phyloP scores from a whole-genome alignment of 225 moss, liverwort and hornwort genomes.

The Lunularia cruciata region DNA sequence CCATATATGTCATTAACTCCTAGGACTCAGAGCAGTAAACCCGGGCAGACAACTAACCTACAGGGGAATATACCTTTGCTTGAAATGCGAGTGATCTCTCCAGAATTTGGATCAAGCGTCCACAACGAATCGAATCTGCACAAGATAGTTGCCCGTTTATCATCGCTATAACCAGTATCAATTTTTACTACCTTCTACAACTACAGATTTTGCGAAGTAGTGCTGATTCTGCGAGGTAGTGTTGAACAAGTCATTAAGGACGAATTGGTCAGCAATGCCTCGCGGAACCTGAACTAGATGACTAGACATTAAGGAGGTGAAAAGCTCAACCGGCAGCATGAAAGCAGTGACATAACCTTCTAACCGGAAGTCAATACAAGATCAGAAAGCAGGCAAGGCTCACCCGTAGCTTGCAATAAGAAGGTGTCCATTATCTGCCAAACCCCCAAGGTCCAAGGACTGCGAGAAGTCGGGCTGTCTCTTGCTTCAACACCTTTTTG shows the following conservation, averaged over 20 bases:
- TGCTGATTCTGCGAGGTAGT: too few species aligned
- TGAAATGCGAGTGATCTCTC: slow-evolving; percentile 38
- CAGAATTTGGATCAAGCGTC: slow-evolving; percentile 45
- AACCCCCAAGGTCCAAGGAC: slow-evolving; percentile 67
- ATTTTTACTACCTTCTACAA: too few species aligned
- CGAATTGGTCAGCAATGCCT: too few species aligned
- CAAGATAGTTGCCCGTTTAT: not conserved
- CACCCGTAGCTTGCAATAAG: slow-evolving; percentile 64
- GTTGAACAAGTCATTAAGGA: too few species aligned
- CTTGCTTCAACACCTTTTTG: slow-evolving; percentile 22
- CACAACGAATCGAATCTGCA: slow-evolving; percentile 66
- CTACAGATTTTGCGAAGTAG: too few species aligned
- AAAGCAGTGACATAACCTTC: too few species aligned
- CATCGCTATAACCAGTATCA: too few species aligned
- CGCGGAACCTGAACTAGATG: too few species aligned
- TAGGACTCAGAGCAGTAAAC: too few species aligned
- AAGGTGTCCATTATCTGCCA: slow-evolving; percentile 43
- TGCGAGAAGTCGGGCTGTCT: slow-evolving; percentile 21
- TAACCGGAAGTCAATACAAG: too few species aligned
- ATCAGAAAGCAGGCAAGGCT: slow-evolving; percentile 15
- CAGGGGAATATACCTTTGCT: slow-evolving; percentile 41
- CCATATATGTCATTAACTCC: too few species aligned
- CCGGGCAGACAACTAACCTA: too few species aligned
- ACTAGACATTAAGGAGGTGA: not conserved
- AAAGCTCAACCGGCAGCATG: not conserved